phyloP scores from a whole-genome alignment of 2,329 filamentous ascomycete species.

The Sarocladium kiliense region DNA sequence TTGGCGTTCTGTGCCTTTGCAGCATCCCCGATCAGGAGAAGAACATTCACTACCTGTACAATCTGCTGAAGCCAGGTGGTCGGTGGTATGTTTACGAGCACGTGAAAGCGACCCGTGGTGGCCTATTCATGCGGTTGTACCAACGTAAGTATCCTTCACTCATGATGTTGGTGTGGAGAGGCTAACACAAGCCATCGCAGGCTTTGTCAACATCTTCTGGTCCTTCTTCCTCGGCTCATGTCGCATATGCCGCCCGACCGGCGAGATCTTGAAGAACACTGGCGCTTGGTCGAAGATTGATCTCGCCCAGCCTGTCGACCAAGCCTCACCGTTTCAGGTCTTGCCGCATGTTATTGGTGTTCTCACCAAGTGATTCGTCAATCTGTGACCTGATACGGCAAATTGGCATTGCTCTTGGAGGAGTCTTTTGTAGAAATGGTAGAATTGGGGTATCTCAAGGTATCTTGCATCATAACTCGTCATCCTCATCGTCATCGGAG shows the following conservation, averaged over 20 bases:
- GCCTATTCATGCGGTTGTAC: conserved; percentile 38
- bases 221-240: conserved; percentile 47
- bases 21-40: conserved; percentile 55
- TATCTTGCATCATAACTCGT: conserved; percentile 16
- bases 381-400: background rate
- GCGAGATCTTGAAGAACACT: conserved; percentile 38
- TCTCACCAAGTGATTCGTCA: conserved; percentile 39
- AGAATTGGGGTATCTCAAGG: conserved; percentile 3
- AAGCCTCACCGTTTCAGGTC: conserved; percentile 33
- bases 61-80: conserved; percentile 55
- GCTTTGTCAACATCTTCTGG: conserved; percentile 47
- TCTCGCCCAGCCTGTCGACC: conserved; percentile 32
- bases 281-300: conserved; percentile 48
- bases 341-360: conserved; percentile 48
- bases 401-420: no score
- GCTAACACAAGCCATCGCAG: conserved; percentile 22
- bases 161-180: background rate
- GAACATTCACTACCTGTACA: conserved; percentile 51
- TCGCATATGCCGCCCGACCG: conserved; percentile 43
- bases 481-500: conserved; percentile 21
- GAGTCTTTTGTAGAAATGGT: background rate
- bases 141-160: conserved; percentile 38
- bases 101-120: conserved; percentile 36
- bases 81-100: conserved; percentile 62
- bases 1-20: conserved; percentile 58